A percentile compares a stretch with the other conserved stretches of the same genome.
These are phyloP conservation scores for Pseudocercospora vitis DNA, from an alignment of 2,329 filamentous ascomycete species.

Conservation along the genomic window DNA sequence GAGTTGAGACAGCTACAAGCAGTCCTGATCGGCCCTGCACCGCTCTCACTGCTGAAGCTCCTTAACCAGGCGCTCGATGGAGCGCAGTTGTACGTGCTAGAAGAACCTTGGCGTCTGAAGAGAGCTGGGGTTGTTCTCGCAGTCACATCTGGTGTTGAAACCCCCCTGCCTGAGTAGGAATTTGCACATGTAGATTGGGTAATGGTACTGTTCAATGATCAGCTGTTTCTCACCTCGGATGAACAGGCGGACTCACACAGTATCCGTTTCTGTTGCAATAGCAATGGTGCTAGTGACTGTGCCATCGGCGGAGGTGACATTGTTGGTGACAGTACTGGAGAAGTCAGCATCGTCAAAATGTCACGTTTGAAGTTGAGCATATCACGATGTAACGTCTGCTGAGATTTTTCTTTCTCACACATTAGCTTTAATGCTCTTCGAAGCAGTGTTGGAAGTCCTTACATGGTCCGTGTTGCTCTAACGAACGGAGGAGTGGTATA, in stretches of 20 bases:
- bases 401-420: background rate
- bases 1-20: background rate
- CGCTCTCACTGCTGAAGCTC: background rate
- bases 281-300: background rate
- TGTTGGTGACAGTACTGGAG: background rate
- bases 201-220: background rate
- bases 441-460: too few relatives aligned
- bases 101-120: background rate
- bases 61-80: background rate
- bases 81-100: background rate
- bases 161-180: background rate
- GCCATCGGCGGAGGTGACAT: background rate
- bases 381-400: constrained; percentile 7
- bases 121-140: background rate
- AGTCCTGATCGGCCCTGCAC: background rate
- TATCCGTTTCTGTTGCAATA: background rate
- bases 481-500: constrained; percentile 2
- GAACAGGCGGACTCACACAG: background rate
- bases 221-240: too few relatives aligned
- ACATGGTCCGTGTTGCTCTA: too few relatives aligned
- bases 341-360: background rate
- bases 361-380: background rate
- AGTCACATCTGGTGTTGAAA: background rate
- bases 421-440: background rate
- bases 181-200: background rate